A percentile compares a stretch with the other conserved stretches of the same genome.
These are phyloP conservation scores for Botrytis tulipae DNA, from an alignment of 2,329 filamentous ascomycete species.

Conservation along the genomic window DNA sequence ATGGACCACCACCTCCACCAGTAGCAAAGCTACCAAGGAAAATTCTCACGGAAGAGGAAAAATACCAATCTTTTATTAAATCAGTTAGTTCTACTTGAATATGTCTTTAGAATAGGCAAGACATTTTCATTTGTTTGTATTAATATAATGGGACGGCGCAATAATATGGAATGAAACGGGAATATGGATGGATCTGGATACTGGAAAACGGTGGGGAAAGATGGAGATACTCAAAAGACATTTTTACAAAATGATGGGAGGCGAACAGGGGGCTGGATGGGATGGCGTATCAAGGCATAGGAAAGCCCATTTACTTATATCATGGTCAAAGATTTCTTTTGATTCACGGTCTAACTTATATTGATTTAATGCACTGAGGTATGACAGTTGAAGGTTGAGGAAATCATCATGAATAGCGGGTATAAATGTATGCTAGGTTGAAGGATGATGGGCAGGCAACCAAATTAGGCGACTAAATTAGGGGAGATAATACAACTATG, in stretches of 20 bases:
- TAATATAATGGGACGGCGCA: neutral
- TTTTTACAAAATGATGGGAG: conserved; percentile 9
- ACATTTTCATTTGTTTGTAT: conserved; percentile 11
- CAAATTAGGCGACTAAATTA: neutral
- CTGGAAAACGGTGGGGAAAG: conserved; percentile 5
- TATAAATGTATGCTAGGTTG: conserved; percentile 2
- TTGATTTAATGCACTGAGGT: neutral
- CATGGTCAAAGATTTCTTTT: conserved; percentile 5
- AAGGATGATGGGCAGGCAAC: neutral
- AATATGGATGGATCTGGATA: conserved; percentile 6
- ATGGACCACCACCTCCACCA: conserved; percentile 24
- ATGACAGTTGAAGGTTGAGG: neutral
- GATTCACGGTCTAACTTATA: neutral
- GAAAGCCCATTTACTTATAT: neutral
- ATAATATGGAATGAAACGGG: neutral
- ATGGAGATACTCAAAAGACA: conserved; percentile 4
- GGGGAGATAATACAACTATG: neutral
- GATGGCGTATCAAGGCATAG: conserved; percentile 6
- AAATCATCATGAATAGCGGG: neutral
- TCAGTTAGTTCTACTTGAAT: conserved; percentile 22
- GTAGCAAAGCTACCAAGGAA: conserved; percentile 32
- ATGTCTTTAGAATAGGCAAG: neutral
- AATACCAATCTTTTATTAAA: conserved; percentile 48
- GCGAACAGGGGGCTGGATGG: conserved; percentile 7
- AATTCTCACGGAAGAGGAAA: conserved; percentile 44